Conservation (phyloP, 2,329 filamentous ascomycete species). For the Nectriaceae sp. region DNA sequence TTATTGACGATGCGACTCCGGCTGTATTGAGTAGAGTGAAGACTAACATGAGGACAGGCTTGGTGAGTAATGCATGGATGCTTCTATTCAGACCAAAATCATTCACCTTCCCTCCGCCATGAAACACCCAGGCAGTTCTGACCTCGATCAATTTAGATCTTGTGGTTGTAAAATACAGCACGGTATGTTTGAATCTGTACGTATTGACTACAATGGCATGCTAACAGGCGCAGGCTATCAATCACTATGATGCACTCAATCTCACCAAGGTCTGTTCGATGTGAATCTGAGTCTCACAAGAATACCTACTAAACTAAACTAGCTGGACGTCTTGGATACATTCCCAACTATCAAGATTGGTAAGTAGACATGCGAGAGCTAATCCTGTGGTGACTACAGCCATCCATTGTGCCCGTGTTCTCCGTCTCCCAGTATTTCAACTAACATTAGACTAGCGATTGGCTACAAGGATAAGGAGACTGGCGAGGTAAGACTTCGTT, state of each 20-base stretch:
- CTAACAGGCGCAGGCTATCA: no score
- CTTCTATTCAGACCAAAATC: no score
- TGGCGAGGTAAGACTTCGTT: background rate
- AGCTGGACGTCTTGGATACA: slow-evolving; percentile 71
- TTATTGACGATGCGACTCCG: background rate
- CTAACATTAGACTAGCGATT: no score
- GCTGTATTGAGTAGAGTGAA: background rate
- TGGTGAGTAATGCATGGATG: no score
- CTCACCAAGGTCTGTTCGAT: slow-evolving; percentile 8
- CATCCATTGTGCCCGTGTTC: no score
- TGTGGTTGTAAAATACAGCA: slow-evolving; percentile 66
- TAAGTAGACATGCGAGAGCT: slow-evolving; percentile 20
- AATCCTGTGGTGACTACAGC: no score
- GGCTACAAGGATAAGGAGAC: background rate
- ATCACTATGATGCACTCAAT: slow-evolving; percentile 60
- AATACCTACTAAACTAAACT: background rate
- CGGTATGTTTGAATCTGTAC: no score
- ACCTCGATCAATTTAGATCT: slow-evolving; percentile 64
- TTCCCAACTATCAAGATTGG: slow-evolving; percentile 66
- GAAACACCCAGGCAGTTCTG: slow-evolving; percentile 14
- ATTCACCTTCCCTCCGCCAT: no score
- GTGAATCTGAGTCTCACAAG: background rate
- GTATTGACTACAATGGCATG: no score
- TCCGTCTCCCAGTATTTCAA: no score
- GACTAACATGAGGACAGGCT: no score